Base-by-base conservation (phyloP, 2,329 filamentous ascomycete genomes). In the Phyllosticta ampelicida region DNA sequence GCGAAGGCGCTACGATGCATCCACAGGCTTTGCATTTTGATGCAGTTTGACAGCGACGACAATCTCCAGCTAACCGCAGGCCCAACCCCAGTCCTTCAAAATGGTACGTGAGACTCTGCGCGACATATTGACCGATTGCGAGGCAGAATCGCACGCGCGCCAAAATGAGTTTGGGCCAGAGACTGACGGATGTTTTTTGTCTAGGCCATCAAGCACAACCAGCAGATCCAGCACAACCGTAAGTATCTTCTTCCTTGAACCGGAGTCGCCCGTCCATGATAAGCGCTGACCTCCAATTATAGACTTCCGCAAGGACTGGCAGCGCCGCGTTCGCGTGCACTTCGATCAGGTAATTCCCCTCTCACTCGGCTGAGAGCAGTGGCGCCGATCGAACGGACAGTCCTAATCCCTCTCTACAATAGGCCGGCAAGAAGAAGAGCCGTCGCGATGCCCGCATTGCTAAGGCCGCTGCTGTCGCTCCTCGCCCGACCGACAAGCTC, bases 271-370 rank as follows among this genome's bases (percentile, higher is more conserved):
- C 1, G 4, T 10, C 5, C n/a, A n/a, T 9, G n/a, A 3, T 3
- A 9, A 11, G 18, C 19, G 28, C 56, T 64, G 63, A 69, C 74
- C 65, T 74, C 64, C 60, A 59, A 58, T 67, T 66, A 64, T 73
- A 94, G 89, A 96, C 78, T 96, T 96, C 89, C 91, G 90, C 82
- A 96, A 96, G 90, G 91, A 99, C 85, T 99, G 94, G 94, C 91
- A 97, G 81, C 89, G 90, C 82, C 89, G 91, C 81, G 94, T 99
- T 76, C 89, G 90, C 81, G 89, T 89, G 80, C 94, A 99, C 85
- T 99, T 99, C 83, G 90, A 99, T 84, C 94, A 97, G 90, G 92
- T 95, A 92, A 80, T 73, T 78, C 75, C 78, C 78, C 75, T 76
- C 71, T 77, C 74, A 71, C 60, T 61, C 61, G 62, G 59, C 63